phyloP scores from a whole-genome alignment of 345 rosid genomes.

The Populus deltoides region DNA sequence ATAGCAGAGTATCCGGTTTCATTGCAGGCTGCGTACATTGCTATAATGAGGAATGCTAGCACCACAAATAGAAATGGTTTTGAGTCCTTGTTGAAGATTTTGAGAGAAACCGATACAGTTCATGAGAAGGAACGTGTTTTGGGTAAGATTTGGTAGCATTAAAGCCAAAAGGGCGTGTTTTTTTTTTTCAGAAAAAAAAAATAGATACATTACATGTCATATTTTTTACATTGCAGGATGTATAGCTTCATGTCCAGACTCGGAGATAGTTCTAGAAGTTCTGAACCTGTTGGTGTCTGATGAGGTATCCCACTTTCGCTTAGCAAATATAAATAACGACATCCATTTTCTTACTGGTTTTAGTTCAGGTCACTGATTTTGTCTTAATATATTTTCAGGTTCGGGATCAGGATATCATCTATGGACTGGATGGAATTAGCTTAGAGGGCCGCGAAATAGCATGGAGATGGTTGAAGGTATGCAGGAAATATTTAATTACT shows the following conservation, averaged over 20 bases:
- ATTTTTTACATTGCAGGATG: constrained; percentile 20
- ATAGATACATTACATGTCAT: not conserved
- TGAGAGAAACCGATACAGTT: constrained; percentile 41
- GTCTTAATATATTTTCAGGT: constrained; percentile 20
- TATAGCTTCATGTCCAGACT: constrained; percentile 35
- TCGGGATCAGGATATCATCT: constrained; percentile 29
- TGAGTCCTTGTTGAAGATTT: constrained; percentile 36
- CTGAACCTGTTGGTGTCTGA: constrained; percentile 36
- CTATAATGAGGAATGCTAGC: constrained; percentile 37
- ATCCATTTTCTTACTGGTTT: not conserved
- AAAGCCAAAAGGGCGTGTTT: not conserved
- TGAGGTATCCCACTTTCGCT: constrained; percentile 20
- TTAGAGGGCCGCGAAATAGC: constrained; percentile 36
- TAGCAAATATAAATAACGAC: not conserved
- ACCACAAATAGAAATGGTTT: constrained; percentile 27
- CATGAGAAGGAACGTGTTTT: constrained; percentile 45
- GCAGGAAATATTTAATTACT: not conserved
- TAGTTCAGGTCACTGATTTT: not conserved
- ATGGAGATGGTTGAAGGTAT: constrained; percentile 42
- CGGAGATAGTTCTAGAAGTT: constrained; percentile 26
- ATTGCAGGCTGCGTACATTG: constrained; percentile 42
- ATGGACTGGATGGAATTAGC: constrained; percentile 28
- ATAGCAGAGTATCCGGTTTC: not conserved
- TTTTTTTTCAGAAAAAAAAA: not conserved
- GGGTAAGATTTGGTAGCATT: constrained; percentile 15